Evolutionary conservation across 352 stramenopile genomes (phyloP).

Genomic region (Phytophthora hibernalis): DNA sequence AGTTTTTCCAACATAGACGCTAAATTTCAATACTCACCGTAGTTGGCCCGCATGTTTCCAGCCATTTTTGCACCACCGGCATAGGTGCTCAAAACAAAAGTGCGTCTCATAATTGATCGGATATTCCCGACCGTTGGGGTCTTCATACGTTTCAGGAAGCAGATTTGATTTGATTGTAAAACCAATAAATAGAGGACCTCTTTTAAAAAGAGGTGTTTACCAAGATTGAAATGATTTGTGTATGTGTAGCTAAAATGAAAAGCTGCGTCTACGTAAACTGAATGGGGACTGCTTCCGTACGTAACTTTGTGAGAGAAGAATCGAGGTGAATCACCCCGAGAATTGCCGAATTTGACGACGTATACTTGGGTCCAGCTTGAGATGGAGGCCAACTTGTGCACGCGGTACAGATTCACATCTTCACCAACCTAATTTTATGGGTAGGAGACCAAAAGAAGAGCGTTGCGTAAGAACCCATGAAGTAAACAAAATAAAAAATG

Average conservation of each 20-base stretch:
- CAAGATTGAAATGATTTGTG: neutral
- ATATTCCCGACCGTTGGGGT: constrained; percentile 13
- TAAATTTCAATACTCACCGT: constrained; percentile 12
- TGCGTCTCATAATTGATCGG: too few species aligned
- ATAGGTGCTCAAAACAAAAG: neutral
- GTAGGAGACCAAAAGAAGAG: neutral
- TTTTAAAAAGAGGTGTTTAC: too few species aligned
- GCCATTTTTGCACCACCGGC: constrained; percentile 1
- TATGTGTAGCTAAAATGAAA: neutral
- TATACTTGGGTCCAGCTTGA: constrained; percentile 88
- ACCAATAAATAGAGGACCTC: too few species aligned
- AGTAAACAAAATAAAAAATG: too few species aligned
- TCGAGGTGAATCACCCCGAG: constrained; percentile 77
- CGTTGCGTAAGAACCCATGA: too few species aligned
- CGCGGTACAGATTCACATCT: constrained; percentile 68
- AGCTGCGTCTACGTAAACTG: constrained; percentile 22
- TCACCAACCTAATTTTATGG: constrained; percentile 53
- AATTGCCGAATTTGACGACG: constrained; percentile 74
- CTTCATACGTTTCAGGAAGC: constrained; percentile 3
- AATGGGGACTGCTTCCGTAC: constrained; percentile 56
- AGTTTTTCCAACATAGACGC: neutral
- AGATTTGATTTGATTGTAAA: too few species aligned
- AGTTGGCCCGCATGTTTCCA: constrained; percentile 25
- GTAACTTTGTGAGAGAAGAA: constrained; percentile 60
- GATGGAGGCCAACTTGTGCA: constrained; percentile 82